A percentile compares a stretch with the other conserved stretches of the same genome.
Evolutionary conservation across 768 basidiomycete genomes (phyloP).

Genomic region (Lepiota venenata): DNA sequence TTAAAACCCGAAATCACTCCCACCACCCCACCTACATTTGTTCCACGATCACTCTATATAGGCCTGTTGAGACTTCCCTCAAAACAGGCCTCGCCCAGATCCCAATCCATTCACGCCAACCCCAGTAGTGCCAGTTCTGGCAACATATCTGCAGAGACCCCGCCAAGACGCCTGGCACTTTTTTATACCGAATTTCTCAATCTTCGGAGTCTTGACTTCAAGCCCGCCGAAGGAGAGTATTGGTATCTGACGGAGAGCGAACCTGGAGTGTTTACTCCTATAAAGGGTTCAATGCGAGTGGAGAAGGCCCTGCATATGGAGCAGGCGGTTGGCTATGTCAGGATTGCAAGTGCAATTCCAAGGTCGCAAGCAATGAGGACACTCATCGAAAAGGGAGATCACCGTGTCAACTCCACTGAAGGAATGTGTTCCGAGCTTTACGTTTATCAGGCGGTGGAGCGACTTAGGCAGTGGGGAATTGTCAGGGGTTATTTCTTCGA

Average conservation of each 20-base stretch:
- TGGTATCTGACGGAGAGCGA: background rate
- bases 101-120: too few relatives aligned
- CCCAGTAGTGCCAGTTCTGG: too few relatives aligned
- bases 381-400: background rate
- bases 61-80: too few relatives aligned
- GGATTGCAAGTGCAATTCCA: background rate
- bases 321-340: constrained; percentile 1
- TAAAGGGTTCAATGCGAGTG: background rate
- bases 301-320: background rate
- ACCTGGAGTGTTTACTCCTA: background rate
- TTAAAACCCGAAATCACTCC: too few relatives aligned
- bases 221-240: background rate
- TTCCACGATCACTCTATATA: too few relatives aligned
- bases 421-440: background rate
- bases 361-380: background rate
- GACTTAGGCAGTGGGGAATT: background rate
- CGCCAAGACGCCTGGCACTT: background rate
- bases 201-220: background rate
- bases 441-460: background rate
- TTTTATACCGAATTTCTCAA: background rate
- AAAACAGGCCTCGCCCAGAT: too few relatives aligned
- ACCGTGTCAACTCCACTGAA: background rate
- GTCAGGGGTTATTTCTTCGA: background rate
- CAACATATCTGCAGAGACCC: too few relatives aligned
- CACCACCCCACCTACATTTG: too few relatives aligned